A percentile compares a stretch with the other conserved stretches of the same genome.
Evolutionary conservation across 345 rosid genomes (phyloP).

Genomic region (Acer yangbiense): DNA sequence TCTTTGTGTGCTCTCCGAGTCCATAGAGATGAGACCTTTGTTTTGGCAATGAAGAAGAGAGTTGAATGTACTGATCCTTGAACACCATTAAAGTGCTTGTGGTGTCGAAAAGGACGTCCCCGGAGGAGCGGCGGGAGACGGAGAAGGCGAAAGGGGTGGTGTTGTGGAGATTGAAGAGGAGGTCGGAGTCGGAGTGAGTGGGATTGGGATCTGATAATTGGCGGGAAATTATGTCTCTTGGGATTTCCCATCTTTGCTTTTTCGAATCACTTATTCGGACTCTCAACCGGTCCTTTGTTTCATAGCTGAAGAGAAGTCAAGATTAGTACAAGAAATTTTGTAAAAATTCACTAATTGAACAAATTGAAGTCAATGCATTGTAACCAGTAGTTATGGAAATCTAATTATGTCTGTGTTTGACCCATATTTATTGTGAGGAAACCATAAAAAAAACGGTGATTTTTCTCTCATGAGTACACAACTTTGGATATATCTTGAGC

Average conservation of each 20-base stretch:
- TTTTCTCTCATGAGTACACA: no score
- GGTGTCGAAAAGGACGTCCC: background rate
- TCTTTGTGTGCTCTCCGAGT: background rate
- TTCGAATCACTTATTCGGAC: background rate
- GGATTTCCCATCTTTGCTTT: background rate
- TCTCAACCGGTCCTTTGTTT: background rate
- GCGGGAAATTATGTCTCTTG: background rate
- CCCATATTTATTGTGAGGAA: no score
- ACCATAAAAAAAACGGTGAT: no score
- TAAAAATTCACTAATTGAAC: no score
- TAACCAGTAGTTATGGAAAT: no score
- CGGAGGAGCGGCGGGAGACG: background rate
- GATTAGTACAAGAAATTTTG: no score
- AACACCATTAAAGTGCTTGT: background rate
- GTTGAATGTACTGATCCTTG: constrained; percentile 3
- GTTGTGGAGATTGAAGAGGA: background rate
- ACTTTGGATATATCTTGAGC: no score
- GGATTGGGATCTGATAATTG: background rate
- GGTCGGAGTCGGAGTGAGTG: background rate
- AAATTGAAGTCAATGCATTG: no score
- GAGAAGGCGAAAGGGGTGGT: background rate
- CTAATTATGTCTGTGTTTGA: no score
- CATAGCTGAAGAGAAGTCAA: background rate
- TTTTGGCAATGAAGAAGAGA: background rate
- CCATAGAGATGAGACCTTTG: background rate